Percentiles rank a stretch among this genome's conserved stretches.
Evolutionary conservation across 2,329 filamentous ascomycete genomes (phyloP).

Genomic region (Dothistroma pini): DNA sequence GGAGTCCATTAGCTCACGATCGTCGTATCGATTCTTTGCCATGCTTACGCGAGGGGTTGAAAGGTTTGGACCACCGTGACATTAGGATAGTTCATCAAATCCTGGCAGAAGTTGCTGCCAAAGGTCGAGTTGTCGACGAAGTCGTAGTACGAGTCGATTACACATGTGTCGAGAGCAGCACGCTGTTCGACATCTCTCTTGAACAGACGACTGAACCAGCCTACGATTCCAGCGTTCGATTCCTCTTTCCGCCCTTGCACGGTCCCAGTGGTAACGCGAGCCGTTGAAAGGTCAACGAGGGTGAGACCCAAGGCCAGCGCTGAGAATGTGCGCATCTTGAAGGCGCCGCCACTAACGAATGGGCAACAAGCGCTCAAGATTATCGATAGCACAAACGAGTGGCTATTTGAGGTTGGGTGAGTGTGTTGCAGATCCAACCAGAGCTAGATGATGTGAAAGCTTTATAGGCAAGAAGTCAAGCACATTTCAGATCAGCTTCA

Average conservation of each 20-base stretch:
- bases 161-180: conserved; percentile 12
- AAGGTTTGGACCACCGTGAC: conserved; percentile 25
- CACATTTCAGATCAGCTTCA: conserved; percentile 19
- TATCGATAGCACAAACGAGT: conserved; percentile 7
- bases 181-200: conserved; percentile 18
- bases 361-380: conserved; percentile 17
- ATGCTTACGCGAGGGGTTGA: conserved; percentile 32
- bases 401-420: conserved; percentile 6
- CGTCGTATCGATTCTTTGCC: background rate
- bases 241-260: conserved; percentile 11
- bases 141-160: conserved; percentile 24
- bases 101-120: conserved; percentile 27
- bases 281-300: conserved; percentile 24
- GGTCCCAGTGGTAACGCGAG: conserved; percentile 24
- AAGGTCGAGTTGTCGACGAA: conserved; percentile 25
- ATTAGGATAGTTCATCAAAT: conserved; percentile 27
- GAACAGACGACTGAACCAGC: conserved; percentile 27
- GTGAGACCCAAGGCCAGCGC: conserved; percentile 30
- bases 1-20: conserved; percentile 4
- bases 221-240: conserved; percentile 20
- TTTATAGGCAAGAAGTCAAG: conserved; percentile 24
- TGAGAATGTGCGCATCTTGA: conserved; percentile 28
- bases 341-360: conserved; percentile 23
- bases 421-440: conserved; percentile 16
- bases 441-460: conserved; percentile 10